phyloP scores from a whole-genome alignment of 1,284 basidiomycete genomes.

The Austroboletus novae-zelandiae region DNA sequence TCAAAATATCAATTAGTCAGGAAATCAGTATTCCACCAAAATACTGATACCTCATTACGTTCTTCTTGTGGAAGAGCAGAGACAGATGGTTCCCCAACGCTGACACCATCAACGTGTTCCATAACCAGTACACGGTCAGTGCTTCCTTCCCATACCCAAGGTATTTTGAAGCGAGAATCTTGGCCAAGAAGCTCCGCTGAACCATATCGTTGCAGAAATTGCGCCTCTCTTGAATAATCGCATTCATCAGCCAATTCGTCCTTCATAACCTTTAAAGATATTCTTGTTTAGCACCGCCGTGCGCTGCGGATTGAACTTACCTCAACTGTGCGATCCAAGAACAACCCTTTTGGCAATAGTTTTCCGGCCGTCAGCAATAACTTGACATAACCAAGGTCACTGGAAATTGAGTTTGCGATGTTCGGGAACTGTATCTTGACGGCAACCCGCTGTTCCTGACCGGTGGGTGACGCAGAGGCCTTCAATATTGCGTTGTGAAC shows the following conservation, averaged over 20 bases:
- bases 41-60: slow-evolving; percentile 65
- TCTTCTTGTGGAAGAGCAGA: slow-evolving; percentile 57
- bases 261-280: slow-evolving; percentile 67
- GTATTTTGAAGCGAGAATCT: slow-evolving; percentile 77
- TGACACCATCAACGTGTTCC: slow-evolving; percentile 81
- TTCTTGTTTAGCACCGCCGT: background rate
- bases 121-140: slow-evolving; percentile 87
- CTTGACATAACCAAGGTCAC: slow-evolving; percentile 86
- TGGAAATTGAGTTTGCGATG: slow-evolving; percentile 82
- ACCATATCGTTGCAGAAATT: slow-evolving; percentile 66
- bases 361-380: slow-evolving; percentile 78
- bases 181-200: slow-evolving; percentile 48
- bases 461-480: slow-evolving; percentile 48
- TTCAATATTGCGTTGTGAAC: slow-evolving; percentile 81
- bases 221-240: slow-evolving; percentile 87
- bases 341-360: slow-evolving; percentile 86
- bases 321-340: slow-evolving; percentile 84
- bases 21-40: background rate
- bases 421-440: slow-evolving; percentile 98
- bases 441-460: slow-evolving; percentile 64
- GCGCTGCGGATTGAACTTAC: slow-evolving; percentile 32
- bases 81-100: slow-evolving; percentile 69
- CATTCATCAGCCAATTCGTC: slow-evolving; percentile 95
- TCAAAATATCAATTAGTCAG: background rate
- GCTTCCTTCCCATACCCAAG: slow-evolving; percentile 82